Conservation (phyloP, 768 basidiomycete species). For the Crucibulum laeve region DNA sequence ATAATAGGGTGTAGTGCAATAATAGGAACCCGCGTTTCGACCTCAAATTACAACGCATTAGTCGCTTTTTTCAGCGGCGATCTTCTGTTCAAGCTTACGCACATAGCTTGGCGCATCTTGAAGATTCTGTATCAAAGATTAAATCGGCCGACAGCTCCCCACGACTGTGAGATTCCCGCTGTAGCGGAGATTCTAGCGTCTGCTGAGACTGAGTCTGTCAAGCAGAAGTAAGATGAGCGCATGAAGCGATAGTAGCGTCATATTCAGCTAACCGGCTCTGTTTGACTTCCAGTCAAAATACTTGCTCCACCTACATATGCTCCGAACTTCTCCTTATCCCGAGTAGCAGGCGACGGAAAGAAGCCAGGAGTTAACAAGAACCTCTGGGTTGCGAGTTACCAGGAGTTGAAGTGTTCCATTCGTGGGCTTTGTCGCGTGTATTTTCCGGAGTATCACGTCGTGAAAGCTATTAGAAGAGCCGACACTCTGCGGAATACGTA, state of each 20-base stretch:
- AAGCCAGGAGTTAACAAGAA: too few species aligned
- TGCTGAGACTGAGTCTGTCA: too few species aligned
- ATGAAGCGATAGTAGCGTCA: too few species aligned
- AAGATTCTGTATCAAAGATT: conserved; percentile 7
- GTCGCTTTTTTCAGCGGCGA: conserved; percentile 14
- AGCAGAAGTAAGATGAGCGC: too few species aligned
- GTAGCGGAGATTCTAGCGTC: neutral
- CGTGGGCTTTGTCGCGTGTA: too few species aligned
- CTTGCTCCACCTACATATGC: neutral
- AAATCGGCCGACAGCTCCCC: neutral
- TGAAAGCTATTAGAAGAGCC: too few species aligned
- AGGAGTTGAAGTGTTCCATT: too few species aligned
- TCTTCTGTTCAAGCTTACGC: conserved; percentile 15
- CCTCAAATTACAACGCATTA: conserved; percentile 4
- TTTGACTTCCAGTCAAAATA: neutral
- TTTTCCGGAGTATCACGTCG: too few species aligned
- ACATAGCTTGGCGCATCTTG: conserved; percentile 11
- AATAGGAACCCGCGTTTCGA: conserved; percentile 10
- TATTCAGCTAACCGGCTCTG: too few species aligned
- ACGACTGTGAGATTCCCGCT: neutral
- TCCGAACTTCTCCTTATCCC: neutral
- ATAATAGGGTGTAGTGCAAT: neutral
- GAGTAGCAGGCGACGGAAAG: neutral
- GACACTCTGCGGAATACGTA: too few species aligned
- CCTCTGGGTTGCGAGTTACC: too few species aligned